phyloP scores from a whole-genome alignment of 163 green algal species.

The Coccomyxa subellipsoidea region DNA sequence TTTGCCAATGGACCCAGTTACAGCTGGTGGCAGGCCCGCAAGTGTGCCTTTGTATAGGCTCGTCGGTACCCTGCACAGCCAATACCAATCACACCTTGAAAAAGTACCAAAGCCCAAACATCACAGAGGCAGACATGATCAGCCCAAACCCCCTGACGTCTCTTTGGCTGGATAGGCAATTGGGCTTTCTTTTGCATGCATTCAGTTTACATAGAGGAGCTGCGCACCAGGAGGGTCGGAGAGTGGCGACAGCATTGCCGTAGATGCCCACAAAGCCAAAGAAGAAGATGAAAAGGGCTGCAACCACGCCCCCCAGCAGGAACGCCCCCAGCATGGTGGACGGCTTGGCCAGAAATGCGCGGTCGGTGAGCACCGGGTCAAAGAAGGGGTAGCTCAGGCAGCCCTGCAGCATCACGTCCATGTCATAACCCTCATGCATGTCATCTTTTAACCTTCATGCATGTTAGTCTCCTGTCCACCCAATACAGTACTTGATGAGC shows the following conservation, averaged over 20 bases:
- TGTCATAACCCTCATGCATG: no score
- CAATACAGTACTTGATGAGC: no score
- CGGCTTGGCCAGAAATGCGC: conserved; percentile 27
- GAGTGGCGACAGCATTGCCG: conserved; percentile 17
- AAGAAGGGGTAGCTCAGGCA: conserved; percentile 30
- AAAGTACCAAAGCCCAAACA: not conserved
- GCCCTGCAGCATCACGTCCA: conserved; percentile 16
- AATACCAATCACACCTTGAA: no score
- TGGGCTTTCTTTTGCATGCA: no score
- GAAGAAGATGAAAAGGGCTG: conserved; percentile 27
- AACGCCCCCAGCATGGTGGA: conserved; percentile 27
- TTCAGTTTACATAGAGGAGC: not conserved
- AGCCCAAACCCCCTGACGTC: not conserved
- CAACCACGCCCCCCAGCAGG: conserved; percentile 17
- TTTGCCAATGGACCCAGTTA: conserved; percentile 24
- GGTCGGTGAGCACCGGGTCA: conserved; percentile 31
- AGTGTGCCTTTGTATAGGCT: conserved; percentile 10
- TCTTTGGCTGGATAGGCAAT: not conserved
- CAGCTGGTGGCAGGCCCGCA: conserved; percentile 18
- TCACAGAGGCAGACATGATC: not conserved
- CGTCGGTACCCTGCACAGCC: conserved; percentile 1
- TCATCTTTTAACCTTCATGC: no score
- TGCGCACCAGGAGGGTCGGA: conserved; percentile 5
- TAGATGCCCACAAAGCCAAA: conserved; percentile 30
- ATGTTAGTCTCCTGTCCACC: no score